These are phyloP conservation scores for Cadophora sp. DNA, from an alignment of 2,329 filamentous ascomycete species.

Conservation along the genomic window DNA sequence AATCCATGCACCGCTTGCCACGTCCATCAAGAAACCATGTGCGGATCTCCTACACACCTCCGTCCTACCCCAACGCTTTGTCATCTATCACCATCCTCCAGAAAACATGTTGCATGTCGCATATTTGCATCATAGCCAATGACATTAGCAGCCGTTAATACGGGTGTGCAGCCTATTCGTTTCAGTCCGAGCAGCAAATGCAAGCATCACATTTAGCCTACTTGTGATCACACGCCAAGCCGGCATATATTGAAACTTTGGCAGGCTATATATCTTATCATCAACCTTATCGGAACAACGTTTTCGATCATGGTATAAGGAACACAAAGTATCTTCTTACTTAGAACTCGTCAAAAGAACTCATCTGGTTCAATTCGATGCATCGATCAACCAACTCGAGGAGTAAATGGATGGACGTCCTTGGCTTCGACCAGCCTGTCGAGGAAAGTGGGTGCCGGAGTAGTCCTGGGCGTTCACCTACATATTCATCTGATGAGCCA, in stretches of 20 bases:
- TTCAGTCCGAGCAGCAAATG: conserved; percentile 23
- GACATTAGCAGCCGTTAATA: conserved; percentile 1
- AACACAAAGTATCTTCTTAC: neutral
- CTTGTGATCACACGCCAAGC: conserved; percentile 2
- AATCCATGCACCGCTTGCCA: neutral
- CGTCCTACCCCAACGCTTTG: neutral
- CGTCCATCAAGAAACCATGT: neutral
- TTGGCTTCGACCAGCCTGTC: conserved; percentile 39
- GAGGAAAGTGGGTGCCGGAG: conserved; percentile 13
- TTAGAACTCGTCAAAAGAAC: neutral
- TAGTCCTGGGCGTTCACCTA: conserved; percentile 1
- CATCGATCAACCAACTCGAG: conserved; percentile 33
- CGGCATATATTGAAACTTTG: neutral
- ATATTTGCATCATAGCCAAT: conserved; percentile 15
- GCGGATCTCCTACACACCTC: neutral
- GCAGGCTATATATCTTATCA: conserved; percentile 10
- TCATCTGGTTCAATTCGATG: conserved; percentile 14
- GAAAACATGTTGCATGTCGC: conserved; percentile 15
- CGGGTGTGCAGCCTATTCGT: conserved; percentile 13
- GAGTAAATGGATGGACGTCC: conserved; percentile 42
- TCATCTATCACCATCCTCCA: neutral
- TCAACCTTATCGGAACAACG: neutral
- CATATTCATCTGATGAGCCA: conserved; percentile 1
- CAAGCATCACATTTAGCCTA: conserved; percentile 13
- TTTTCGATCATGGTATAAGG: conserved; percentile 10